Conservation (phyloP, 2,329 filamentous ascomycete genomes). For the Arthrobotrys iridis region DNA sequence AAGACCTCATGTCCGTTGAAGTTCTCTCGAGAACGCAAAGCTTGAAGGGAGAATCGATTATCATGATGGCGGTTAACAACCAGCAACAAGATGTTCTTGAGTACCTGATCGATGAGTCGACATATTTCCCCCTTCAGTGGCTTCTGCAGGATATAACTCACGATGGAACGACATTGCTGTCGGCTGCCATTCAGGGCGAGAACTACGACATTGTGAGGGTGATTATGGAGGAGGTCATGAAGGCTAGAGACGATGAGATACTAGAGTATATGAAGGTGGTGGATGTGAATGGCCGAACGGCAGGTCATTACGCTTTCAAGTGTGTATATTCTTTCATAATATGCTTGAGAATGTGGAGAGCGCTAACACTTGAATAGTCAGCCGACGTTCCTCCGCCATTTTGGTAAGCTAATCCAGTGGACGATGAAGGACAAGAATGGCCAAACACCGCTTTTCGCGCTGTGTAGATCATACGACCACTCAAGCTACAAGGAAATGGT, state of each 20-base stretch:
- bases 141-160: conserved; percentile 87
- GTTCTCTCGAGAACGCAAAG: conserved; percentile 69
- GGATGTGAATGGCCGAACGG: conserved; percentile 85
- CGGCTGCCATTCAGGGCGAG: conserved; percentile 87
- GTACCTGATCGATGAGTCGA: conserved; percentile 80
- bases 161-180: conserved; percentile 87
- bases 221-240: conserved; percentile 68
- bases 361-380: conserved; percentile 62
- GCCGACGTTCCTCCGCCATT: conserved; percentile 78
- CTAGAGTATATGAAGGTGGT: conserved; percentile 74
- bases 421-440: conserved; percentile 92
- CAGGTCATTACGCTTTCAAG: conserved; percentile 96
- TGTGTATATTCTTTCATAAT: background rate
- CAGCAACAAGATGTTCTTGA: conserved; percentile 76
- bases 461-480: conserved; percentile 96
- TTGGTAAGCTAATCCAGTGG: conserved; percentile 86
- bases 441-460: conserved; percentile 94
- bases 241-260: conserved; percentile 54
- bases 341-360: background rate
- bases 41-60: conserved; percentile 79
- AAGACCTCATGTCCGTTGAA: conserved; percentile 56
- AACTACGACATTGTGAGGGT: conserved; percentile 78
- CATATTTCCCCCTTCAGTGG: conserved; percentile 76
- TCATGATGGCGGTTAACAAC: conserved; percentile 84
- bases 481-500: conserved; percentile 88